Percentiles rank a stretch among this genome's conserved stretches.
Conservation (phyloP, 2,329 filamentous ascomycete species). For the Aspergillus sp. region DNA sequence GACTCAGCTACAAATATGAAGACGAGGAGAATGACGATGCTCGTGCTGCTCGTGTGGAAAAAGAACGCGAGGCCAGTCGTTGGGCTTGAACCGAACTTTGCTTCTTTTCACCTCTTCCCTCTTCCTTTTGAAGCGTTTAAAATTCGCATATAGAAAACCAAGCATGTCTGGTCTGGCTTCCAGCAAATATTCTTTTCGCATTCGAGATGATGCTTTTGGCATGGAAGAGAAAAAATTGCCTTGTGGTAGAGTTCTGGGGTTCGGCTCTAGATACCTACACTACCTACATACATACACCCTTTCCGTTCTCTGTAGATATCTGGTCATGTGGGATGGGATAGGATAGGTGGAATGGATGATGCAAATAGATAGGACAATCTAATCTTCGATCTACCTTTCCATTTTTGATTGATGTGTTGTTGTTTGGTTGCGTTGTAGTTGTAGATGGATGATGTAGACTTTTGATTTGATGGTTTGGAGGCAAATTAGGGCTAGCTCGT, state of each 20-base stretch:
- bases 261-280: not conserved
- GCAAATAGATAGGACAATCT: no score
- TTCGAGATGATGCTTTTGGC: not conserved
- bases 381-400: no score
- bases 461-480: no score
- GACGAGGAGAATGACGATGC: constrained; percentile 43
- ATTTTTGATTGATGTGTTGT: no score
- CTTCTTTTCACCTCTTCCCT: not conserved
- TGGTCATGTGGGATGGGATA: no score
- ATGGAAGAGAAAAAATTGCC: not conserved
- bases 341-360: no score
- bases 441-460: no score
- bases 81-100: constrained; percentile 20
- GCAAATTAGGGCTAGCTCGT: no score
- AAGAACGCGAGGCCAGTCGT: constrained; percentile 38
- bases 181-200: no score
- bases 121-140: not conserved
- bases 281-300: not conserved
- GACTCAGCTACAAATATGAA: constrained; percentile 51
- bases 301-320: not conserved
- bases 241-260: not conserved
- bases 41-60: constrained; percentile 36
- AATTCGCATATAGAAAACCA: not conserved
- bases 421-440: no score
- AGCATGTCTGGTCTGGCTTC: not conserved